Conservation (phyloP, 129 eudicot genomes). For the Centaurea solstitialis region DNA sequence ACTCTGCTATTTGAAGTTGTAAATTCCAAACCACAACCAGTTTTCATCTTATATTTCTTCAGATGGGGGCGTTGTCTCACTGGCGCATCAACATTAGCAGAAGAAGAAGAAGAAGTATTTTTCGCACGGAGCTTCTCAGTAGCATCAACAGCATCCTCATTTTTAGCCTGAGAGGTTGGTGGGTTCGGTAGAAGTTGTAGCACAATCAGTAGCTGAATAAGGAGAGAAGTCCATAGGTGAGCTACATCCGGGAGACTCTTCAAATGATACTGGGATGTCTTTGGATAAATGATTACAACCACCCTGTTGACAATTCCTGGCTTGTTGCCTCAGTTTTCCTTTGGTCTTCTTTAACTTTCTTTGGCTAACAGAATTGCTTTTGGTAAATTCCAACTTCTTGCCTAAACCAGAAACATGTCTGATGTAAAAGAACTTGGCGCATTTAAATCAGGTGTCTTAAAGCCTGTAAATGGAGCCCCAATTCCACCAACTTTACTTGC, state of each 20-base stretch:
- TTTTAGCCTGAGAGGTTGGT: constrained; percentile 32
- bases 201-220: constrained; percentile 43
- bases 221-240: constrained; percentile 99
- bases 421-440: constrained; percentile 37
- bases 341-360: constrained; percentile 53
- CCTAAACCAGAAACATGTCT: constrained; percentile 42
- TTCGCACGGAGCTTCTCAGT: constrained; percentile 9
- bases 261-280: constrained; percentile 36
- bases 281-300: constrained; percentile 18
- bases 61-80: constrained; percentile 42
- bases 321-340: constrained; percentile 49
- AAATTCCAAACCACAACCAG: constrained; percentile 33
- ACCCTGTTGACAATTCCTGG: constrained; percentile 15
- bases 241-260: constrained; percentile 57
- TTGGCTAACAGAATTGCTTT: constrained; percentile 36
- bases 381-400: constrained; percentile 43
- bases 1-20: constrained; percentile 24
- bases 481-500: constrained; percentile 27
- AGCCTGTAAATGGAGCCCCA: constrained; percentile 38
- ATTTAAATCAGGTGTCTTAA: constrained; percentile 45
- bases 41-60: constrained; percentile 72
- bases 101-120: constrained; percentile 16
- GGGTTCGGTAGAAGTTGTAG: constrained; percentile 32
- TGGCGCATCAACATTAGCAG: constrained; percentile 39
- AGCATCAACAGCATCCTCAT: constrained; percentile 19